phyloP scores from a whole-genome alignment of 495 filamentous ascomycete species.

The Penicillium chermesinum region DNA sequence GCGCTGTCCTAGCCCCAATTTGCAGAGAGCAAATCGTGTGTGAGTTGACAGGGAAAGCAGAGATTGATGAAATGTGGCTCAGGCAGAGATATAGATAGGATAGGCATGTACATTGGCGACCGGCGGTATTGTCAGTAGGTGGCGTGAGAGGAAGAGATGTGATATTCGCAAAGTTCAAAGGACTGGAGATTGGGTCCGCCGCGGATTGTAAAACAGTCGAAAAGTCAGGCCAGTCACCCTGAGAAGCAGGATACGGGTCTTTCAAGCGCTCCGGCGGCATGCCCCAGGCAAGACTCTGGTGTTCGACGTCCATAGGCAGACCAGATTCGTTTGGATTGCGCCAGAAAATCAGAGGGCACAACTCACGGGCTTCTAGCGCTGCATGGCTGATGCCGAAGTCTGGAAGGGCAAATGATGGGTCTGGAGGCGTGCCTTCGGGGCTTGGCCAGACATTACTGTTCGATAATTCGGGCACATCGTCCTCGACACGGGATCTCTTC shows the following conservation, averaged over 20 bases:
- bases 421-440: slow-evolving; percentile 15
- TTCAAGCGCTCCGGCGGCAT: slow-evolving; percentile 17
- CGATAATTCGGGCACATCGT: slow-evolving; percentile 15
- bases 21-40: slow-evolving; percentile 53
- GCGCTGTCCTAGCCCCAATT: slow-evolving; percentile 50
- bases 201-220: slow-evolving; percentile 36
- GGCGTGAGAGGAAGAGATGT: slow-evolving; percentile 26
- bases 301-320: slow-evolving; percentile 19
- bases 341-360: slow-evolving; percentile 26
- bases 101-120: slow-evolving; percentile 37
- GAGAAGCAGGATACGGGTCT: slow-evolving; percentile 24
- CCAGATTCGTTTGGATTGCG: slow-evolving; percentile 7
- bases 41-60: slow-evolving; percentile 38
- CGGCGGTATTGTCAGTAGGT: slow-evolving; percentile 17
- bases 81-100: slow-evolving; percentile 44
- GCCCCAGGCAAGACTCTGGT: slow-evolving; percentile 27
- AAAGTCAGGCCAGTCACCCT: slow-evolving; percentile 43
- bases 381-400: background rate
- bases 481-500: slow-evolving; percentile 35
- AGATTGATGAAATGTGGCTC: slow-evolving; percentile 39
- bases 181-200: slow-evolving; percentile 25
- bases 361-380: slow-evolving; percentile 17
- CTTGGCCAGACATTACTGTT: slow-evolving; percentile 23
- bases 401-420: slow-evolving; percentile 6
- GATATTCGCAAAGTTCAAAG: slow-evolving; percentile 21